Evolutionary conservation across 805 yeast genomes (phyloP).

Genomic region (Hanseniaspora singularis): DNA sequence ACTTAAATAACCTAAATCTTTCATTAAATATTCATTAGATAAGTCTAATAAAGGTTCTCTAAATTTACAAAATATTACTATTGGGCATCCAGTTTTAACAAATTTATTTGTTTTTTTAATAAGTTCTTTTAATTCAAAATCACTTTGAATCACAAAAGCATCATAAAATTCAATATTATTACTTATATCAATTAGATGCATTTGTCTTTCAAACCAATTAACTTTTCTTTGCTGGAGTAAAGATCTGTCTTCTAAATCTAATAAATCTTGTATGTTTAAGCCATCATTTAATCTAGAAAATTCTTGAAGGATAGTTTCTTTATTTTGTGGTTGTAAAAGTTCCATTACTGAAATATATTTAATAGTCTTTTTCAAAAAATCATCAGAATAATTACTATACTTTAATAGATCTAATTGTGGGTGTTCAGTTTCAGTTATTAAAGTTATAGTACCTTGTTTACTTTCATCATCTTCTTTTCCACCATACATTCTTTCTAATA

Average conservation of each 20-base stretch:
- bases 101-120: constrained; percentile 50
- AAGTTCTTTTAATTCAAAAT: constrained; percentile 55
- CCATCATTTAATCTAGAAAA: constrained; percentile 34
- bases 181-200: constrained; percentile 40
- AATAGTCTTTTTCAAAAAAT: constrained; percentile 42
- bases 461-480: constrained; percentile 19
- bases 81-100: constrained; percentile 75
- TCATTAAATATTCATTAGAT: constrained; percentile 53
- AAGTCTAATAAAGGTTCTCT: constrained; percentile 65
- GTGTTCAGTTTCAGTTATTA: constrained; percentile 88
- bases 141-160: constrained; percentile 60
- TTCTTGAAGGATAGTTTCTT: constrained; percentile 34
- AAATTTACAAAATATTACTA: constrained; percentile 68
- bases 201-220: constrained; percentile 34
- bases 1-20: constrained; percentile 62
- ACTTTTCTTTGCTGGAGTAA: constrained; percentile 46
- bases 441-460: constrained; percentile 47
- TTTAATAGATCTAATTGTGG: constrained; percentile 63
- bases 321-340: constrained; percentile 59
- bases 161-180: constrained; percentile 46
- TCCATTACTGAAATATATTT: constrained; percentile 68
- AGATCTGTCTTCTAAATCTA: constrained; percentile 51
- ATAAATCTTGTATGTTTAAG: constrained; percentile 32
- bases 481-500: constrained; percentile 79
- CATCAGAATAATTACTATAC: constrained; percentile 51